Conservation (phyloP, 1,284 basidiomycete species). For the Phaffia rhodozyma region DNA sequence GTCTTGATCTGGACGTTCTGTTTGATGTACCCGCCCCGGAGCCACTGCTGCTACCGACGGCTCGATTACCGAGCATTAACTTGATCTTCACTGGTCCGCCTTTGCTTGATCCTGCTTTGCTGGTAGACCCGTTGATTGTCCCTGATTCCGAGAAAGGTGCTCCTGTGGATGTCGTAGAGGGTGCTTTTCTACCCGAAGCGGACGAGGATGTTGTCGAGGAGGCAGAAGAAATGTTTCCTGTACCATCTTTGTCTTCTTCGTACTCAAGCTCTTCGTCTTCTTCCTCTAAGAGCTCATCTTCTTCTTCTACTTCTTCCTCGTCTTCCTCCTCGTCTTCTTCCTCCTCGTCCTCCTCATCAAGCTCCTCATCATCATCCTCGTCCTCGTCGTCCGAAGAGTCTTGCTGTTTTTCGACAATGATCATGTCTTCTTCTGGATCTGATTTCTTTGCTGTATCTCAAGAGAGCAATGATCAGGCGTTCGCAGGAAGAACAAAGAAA, state of each 20-base stretch:
- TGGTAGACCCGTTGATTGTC: background rate
- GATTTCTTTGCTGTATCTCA: no score
- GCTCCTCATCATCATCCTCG: conserved; percentile 1
- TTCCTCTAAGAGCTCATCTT: conserved; percentile 5
- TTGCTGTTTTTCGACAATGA: background rate
- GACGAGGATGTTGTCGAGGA: background rate
- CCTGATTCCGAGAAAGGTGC: background rate
- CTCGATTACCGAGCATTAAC: no score
- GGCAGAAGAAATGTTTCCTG: background rate
- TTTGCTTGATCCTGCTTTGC: background rate
- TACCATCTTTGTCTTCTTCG: background rate
- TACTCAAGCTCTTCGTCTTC: background rate
- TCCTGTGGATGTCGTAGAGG: background rate
- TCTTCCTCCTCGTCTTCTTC: conserved; percentile 14
- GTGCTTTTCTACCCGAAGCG: background rate
- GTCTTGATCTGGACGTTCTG: no score
- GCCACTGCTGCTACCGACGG: no score
- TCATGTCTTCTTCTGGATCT: no score
- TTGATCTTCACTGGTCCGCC: background rate
- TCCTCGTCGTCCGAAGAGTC: background rate
- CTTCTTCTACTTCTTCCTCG: conserved; percentile 2
- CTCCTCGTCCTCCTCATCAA: conserved; percentile 4
- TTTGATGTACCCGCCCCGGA: no score
- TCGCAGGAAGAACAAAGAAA: no score
- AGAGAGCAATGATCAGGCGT: no score